Base-by-base conservation (phyloP, 345 rosid genomes). In the Melaleuca alternifolia region DNA sequence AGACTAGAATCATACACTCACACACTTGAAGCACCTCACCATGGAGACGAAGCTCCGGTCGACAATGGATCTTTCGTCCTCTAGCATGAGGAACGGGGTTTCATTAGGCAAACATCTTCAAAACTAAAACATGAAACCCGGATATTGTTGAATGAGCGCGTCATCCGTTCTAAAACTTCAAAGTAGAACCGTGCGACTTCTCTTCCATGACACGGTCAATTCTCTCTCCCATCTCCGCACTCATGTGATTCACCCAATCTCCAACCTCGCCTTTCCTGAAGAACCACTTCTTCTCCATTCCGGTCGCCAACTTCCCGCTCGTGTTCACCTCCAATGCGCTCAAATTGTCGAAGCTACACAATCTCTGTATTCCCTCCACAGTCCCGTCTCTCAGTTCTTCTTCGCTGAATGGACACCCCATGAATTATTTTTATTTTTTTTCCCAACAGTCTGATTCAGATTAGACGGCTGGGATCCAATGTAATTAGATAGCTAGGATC, bases 311-410 rank as follows among this genome's bases (percentile, higher is more conserved):
- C 91, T 21, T 88, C 86, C 89, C 88, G 62, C 57, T 85, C 88
- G 76, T 85, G 65, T 91, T 91, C 86, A 89, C 91, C 82, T 84
- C 87, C 51, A 76, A 8, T 48, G 30, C 83, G 59, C 86, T 90
- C 83, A 90, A 24, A 52, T 84, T 89, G 87, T 91, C 89, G 82
- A 92, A 89, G 85, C 90, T 89, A 54, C 94, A 92, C 37, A 90
- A 79, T 87, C 83, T 48, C 75, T 87, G 11, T 21, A 88, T 82
- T 81, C 87, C 75, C 85, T 87, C 76, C 59, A 86, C 90, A 0
- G 14, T 1, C 9, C 87, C 90, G 3, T 28, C 65, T 26, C 77
- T 65, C 53, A 85, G 56, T 84, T 89, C 89, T 37, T 87, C 87
- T 14, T n/a, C 54, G 50, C 71, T 65, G 59, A 87, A 90, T 50